These are phyloP conservation scores for Amphicarpaea edgeworthii DNA, from an alignment of 306 rosid genomes.

Conservation along the genomic window DNA sequence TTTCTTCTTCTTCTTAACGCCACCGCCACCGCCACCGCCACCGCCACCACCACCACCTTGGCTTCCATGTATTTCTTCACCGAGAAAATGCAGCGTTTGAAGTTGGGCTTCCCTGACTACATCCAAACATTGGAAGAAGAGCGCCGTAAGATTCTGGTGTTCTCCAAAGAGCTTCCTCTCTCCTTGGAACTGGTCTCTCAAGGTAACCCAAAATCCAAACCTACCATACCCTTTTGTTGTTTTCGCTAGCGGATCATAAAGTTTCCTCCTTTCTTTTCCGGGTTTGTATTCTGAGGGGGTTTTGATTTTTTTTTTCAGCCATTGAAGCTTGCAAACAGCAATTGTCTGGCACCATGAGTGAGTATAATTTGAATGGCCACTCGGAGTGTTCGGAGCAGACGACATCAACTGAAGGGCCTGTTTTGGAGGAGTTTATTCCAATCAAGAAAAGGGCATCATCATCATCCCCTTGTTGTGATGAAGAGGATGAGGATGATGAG, in stretches of 20 bases:
- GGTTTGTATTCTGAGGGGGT: conserved; percentile 1
- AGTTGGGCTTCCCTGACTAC: conserved; percentile 59
- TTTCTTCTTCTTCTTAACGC: conserved; percentile 29
- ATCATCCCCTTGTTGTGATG: conserved; percentile 52
- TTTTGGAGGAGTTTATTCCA: conserved; percentile 85
- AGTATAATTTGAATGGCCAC: conserved; percentile 66
- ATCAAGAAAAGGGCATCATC: conserved; percentile 56
- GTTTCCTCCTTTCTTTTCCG: conserved; percentile 15
- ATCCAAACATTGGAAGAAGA: conserved; percentile 73
- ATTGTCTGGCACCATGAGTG: conserved; percentile 64
- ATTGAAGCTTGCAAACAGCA: conserved; percentile 76
- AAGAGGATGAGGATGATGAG: conserved; percentile 44
- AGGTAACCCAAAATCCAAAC: conserved; percentile 48
- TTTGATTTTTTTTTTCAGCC: conserved; percentile 52
- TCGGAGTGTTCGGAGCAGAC: conserved; percentile 88
- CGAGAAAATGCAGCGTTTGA: conserved; percentile 62
- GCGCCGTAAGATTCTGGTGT: conserved; percentile 69
- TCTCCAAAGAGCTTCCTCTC: conserved; percentile 84
- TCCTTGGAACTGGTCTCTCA: conserved; percentile 77
- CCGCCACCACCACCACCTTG: neutral
- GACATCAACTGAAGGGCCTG: conserved; percentile 71
- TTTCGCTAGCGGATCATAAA: conserved; percentile 14
- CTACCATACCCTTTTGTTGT: conserved; percentile 11
- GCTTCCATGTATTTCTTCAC: conserved; percentile 46
- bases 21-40: neutral